phyloP scores from a whole-genome alignment of 257 asterid species.

The Solanum habrochaites region DNA sequence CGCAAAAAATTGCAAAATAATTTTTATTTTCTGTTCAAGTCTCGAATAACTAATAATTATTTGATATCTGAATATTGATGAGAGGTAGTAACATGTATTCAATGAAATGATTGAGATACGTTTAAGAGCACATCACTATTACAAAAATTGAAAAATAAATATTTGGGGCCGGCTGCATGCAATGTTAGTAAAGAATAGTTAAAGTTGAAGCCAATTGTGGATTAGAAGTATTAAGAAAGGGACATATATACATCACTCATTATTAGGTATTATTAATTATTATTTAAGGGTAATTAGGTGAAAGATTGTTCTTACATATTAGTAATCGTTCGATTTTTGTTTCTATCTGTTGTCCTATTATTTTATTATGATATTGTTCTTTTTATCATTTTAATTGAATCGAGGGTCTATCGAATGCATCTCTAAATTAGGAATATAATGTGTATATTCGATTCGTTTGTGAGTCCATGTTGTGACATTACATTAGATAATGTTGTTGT shows the following conservation, averaged over 20 bases:
- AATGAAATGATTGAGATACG: not conserved
- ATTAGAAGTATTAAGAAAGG: not conserved
- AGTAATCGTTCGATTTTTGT: not conserved
- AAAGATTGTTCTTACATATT: not conserved
- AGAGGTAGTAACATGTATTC: not conserved
- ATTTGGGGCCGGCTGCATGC: not conserved
- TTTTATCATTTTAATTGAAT: not conserved
- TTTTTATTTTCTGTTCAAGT: not conserved
- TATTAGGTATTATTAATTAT: not conserved
- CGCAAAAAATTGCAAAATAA: too few relatives aligned
- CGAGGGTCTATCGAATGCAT: not conserved
- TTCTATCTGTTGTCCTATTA: not conserved
- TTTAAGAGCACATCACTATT: not conserved
- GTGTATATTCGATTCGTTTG: fast-evolving
- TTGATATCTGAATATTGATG: not conserved
- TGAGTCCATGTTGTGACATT: not conserved
- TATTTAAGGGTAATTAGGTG: not conserved
- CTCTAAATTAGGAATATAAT: not conserved
- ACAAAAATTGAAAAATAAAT: not conserved
- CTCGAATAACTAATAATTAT: not conserved
- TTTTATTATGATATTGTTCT: not conserved
- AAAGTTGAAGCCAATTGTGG: not conserved
- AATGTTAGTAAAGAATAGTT: not conserved
- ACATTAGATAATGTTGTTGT: not conserved
- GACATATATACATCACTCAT: not conserved